These are phyloP conservation scores for Tetrahymena thermophila DNA, from an alignment of 73 alveolate species.

Conservation along the genomic window DNA sequence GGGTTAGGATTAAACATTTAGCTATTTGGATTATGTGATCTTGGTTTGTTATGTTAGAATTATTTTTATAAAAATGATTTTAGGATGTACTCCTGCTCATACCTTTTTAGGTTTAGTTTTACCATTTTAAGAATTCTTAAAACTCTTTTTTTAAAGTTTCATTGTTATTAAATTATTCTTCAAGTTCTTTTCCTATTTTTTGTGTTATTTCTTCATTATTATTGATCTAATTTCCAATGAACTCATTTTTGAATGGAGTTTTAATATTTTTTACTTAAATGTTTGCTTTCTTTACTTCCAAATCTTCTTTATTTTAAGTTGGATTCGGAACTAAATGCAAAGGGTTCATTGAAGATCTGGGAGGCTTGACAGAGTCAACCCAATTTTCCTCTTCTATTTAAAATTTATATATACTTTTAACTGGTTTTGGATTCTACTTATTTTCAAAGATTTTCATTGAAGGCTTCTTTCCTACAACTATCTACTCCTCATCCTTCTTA, in stretches of 20 bases:
- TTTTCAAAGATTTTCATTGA: not conserved
- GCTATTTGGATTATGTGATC: not conserved
- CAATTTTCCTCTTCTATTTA: not conserved
- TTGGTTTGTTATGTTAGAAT: not conserved
- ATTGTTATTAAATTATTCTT: not conserved
- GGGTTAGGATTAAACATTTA: not conserved
- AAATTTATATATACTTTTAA: not conserved
- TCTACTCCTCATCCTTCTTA: not conserved
- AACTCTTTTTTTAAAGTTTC: not conserved
- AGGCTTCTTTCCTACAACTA: not conserved
- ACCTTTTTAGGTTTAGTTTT: not conserved
- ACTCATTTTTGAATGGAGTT: not conserved
- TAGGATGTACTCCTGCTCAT: not conserved
- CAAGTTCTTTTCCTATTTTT: not conserved
- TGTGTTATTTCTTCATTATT: not conserved
- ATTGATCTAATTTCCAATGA: not conserved
- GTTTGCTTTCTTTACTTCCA: not conserved
- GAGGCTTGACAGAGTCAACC: not conserved
- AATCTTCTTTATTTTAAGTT: not conserved
- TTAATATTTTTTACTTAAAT: not conserved
- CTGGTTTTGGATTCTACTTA: not conserved
- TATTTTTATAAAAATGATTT: not conserved
- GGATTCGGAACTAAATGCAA: not conserved
- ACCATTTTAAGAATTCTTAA: not conserved
- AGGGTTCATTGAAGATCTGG: not conserved